A percentile compares a stretch with the other conserved stretches of the same genome.
Conservation (phyloP, 2,329 filamentous ascomycete species). For the Camillea tinctor region DNA sequence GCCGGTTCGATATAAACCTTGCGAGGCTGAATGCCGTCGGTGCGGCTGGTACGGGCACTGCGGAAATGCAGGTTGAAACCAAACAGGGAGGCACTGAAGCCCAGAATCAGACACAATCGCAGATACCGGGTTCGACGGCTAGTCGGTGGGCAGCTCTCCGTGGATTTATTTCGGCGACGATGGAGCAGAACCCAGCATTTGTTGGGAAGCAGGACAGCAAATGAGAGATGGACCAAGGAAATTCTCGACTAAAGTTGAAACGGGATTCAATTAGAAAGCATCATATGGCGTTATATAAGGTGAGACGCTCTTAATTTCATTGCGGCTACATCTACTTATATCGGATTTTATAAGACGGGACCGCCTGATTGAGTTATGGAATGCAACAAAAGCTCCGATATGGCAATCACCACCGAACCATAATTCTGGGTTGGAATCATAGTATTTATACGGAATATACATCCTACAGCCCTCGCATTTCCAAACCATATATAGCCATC, state of each 20-base stretch:
- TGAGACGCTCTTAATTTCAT: not conserved
- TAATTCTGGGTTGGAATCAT: too few relatives aligned
- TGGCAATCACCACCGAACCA: too few relatives aligned
- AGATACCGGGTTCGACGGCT: slow-evolving; percentile 40
- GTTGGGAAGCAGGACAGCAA: slow-evolving; percentile 30
- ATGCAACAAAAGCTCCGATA: not conserved
- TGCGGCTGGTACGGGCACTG: slow-evolving; percentile 1
- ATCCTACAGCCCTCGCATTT: too few relatives aligned
- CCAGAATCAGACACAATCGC: slow-evolving; percentile 10
- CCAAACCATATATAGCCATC: too few relatives aligned
- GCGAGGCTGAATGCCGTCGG: slow-evolving; percentile 61
- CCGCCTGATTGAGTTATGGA: not conserved
- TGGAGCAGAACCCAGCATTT: slow-evolving; percentile 86
- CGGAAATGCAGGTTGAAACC: slow-evolving; percentile 4
- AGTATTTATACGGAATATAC: too few relatives aligned
- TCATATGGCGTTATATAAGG: not conserved
- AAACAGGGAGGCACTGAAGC: slow-evolving; percentile 15
- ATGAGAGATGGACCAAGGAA: slow-evolving; percentile 9
- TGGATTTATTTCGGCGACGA: slow-evolving; percentile 79
- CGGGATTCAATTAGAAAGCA: not conserved
- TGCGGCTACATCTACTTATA: not conserved
- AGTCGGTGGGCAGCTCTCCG: slow-evolving; percentile 79
- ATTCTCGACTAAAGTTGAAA: not conserved
- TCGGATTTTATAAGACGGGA: not conserved
- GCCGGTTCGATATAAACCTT: slow-evolving; percentile 81